phyloP scores from a whole-genome alignment of 305 asterid genomes.

The Ilex paraguariensis region DNA sequence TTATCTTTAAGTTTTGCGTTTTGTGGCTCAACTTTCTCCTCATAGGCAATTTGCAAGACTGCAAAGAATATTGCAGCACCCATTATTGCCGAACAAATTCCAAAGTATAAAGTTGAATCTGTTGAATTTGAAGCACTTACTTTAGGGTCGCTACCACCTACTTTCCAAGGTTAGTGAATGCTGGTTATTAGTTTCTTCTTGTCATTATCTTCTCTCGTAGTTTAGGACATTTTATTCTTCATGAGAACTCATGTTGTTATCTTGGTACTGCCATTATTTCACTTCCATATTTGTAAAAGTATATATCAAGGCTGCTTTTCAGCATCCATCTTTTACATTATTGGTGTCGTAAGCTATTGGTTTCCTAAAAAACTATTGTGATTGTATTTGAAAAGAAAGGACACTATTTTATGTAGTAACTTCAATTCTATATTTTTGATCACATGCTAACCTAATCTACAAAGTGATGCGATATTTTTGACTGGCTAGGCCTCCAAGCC shows the following conservation, averaged over 20 bases:
- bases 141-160: constrained; percentile 87
- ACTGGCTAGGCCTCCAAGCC: too few species aligned
- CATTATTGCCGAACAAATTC: constrained; percentile 86
- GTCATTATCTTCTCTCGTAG: neutral
- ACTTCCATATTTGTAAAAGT: too few species aligned
- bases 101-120: constrained; percentile 88
- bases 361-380: too few species aligned
- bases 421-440: too few species aligned
- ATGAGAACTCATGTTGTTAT: too few species aligned
- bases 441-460: too few species aligned
- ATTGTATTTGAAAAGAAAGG: too few species aligned
- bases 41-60: constrained; percentile 93
- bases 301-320: too few species aligned
- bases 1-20: constrained; percentile 1
- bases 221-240: neutral
- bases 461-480: too few species aligned
- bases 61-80: constrained; percentile 86
- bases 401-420: too few species aligned
- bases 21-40: constrained; percentile 3
- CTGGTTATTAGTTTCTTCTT: neutral
- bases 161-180: constrained; percentile 71
- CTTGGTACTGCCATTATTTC: neutral
- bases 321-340: neutral
- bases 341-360: neutral
- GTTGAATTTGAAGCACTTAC: constrained; percentile 76